Base-by-base conservation (phyloP, 805 yeast species). In the Tetrapisispora arboricola region DNA sequence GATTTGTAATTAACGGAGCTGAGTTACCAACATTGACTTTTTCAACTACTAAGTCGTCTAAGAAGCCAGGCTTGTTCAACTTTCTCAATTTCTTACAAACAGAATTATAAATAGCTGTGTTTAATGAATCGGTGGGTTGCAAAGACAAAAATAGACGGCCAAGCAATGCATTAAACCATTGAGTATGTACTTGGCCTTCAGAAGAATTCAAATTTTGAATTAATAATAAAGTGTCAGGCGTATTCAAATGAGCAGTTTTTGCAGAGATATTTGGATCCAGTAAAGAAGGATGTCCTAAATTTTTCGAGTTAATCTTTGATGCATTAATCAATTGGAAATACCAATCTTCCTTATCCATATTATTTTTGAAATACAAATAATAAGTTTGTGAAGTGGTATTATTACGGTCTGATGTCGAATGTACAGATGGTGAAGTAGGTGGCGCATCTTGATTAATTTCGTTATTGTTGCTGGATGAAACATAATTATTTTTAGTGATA, bases 321-420 rank as follows among this genome's bases (percentile, higher is more conserved):
- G 94, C 94, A 42, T 80, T 68, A n/a, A 90, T 68, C 41, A 92
- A 66, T 1, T 84, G 78, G 60, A 86, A 87, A 57, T 90, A 92
- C 83, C 96, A 80, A 57, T 90, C 95, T 60, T 92, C 98, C 54
- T 90, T 90, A 36, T 81, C 87, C 42, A 72, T 72, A 49, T 87
- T 85, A 37, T 77, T 71, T 49, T 86, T 94, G 33, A 80, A 73
- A 58, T 86, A 84, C 3, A 90, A 60, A 58, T 73, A 90, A 51
- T 74, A 73, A 16, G 47, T 61, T 43, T 55, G 46, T 6, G 41
- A 16, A 1, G 43, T 8, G 7, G 40, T 38, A 16, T 32, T 18
- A 13, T 29, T 32, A 11, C 22, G 25, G 26, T 41, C 25, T 30
- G 31, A 8, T 16, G 38, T 4, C 4, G 36, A 20, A n/a, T 21